phyloP scores from a whole-genome alignment of 352 stramenopile genomes.

The Phytophthora pisi region DNA sequence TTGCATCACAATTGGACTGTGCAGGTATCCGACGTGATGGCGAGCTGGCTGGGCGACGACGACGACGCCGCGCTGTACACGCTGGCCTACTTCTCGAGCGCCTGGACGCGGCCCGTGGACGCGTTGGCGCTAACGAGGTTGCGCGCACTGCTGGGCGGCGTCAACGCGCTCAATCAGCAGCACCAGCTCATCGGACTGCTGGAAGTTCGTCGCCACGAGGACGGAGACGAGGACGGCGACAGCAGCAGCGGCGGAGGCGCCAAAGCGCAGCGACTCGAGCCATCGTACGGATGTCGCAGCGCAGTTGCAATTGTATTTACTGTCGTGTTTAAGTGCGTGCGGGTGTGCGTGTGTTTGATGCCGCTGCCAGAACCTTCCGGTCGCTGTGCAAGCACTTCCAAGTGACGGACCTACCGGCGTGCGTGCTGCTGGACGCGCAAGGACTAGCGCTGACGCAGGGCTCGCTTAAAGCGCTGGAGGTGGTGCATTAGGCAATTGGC shows the following conservation, averaged over 20 bases:
- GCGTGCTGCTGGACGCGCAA: conserved; percentile 34
- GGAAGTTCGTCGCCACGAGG: conserved; percentile 25
- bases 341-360: neutral
- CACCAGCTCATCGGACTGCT: conserved; percentile 29
- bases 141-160: conserved; percentile 5
- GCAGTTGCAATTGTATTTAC: neutral
- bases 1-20: neutral
- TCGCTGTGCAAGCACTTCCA: conserved; percentile 47
- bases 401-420: conserved; percentile 46
- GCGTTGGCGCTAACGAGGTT: conserved; percentile 34
- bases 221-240: neutral
- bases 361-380: conserved; percentile 38
- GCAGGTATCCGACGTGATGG: conserved; percentile 11
- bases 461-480: conserved; percentile 20
- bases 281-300: conserved; percentile 16
- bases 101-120: conserved; percentile 48
- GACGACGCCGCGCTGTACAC: conserved; percentile 40
- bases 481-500: neutral
- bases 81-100: conserved; percentile 51
- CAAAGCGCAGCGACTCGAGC: conserved; percentile 29
- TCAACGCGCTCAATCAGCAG: conserved; percentile 13
- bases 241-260: neutral
- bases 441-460: conserved; percentile 26
- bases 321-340: neutral
- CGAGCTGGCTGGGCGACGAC: conserved; percentile 13